Percentiles rank a stretch among this genome's conserved stretches.
These are phyloP conservation scores for Cymbopogon flexuosus DNA, from an alignment of 202 grass and related monocot genomes.

Conservation along the genomic window DNA sequence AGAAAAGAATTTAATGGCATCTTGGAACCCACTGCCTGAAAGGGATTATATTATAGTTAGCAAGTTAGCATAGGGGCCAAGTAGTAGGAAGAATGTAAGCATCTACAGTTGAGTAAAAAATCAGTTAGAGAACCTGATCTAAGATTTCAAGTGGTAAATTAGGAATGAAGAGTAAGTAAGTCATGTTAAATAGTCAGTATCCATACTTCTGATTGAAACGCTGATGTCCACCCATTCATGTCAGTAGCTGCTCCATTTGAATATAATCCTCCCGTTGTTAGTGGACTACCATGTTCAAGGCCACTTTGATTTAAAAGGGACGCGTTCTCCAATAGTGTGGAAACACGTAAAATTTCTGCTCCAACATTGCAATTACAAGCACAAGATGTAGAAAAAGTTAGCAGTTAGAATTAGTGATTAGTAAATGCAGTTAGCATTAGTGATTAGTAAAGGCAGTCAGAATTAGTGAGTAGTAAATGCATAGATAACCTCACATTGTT, in stretches of 20 bases:
- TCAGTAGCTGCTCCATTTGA: constrained; percentile 76
- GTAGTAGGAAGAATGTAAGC: constrained; percentile 15
- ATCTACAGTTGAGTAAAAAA: constrained; percentile 38
- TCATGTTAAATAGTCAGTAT: constrained; percentile 90
- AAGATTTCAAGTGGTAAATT: constrained; percentile 58
- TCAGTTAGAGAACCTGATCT: constrained; percentile 55
- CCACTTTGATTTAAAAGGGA: constrained; percentile 89
- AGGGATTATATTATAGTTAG: constrained; percentile 42
- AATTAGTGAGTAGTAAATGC: constrained; percentile 64
- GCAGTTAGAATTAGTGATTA: constrained; percentile 87
- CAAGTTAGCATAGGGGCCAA: constrained; percentile 39
- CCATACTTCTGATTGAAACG: constrained; percentile 99
- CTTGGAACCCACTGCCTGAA: constrained; percentile 40
- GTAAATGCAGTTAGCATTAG: constrained; percentile 66
- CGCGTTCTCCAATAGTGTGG: constrained; percentile 89
- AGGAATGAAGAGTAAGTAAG: constrained; percentile 74
- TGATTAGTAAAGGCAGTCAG: constrained; percentile 59
- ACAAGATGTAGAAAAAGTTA: constrained; percentile 81
- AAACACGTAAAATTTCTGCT: constrained; percentile 99
- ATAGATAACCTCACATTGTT: constrained; percentile 39
- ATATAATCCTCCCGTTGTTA: constrained; percentile 94
- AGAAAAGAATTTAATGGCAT: constrained; percentile 25
- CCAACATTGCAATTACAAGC: constrained; percentile 89
- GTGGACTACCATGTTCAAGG: constrained; percentile 99
- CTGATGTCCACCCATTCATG: constrained; percentile 87